phyloP scores from a whole-genome alignment of 2,329 filamentous ascomycete genomes.

The Stagonosporopsis cucurbitacearum region DNA sequence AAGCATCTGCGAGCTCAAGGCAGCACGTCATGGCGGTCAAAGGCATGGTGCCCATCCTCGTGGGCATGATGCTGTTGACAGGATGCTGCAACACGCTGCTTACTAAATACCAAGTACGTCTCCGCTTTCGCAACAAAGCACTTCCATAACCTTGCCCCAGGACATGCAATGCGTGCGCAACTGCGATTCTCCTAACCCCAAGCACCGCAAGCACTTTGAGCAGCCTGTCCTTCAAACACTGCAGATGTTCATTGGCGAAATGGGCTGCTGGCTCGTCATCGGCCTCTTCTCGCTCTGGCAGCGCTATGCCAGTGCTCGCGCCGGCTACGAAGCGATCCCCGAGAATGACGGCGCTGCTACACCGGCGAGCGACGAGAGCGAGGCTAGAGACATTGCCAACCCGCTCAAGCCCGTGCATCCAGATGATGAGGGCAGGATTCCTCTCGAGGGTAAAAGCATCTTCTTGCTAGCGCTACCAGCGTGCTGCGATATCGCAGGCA shows the following conservation, averaged over 20 bases:
- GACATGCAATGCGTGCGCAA: constrained; percentile 97
- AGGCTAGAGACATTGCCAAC: constrained; percentile 59
- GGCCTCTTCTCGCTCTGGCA: constrained; percentile 71
- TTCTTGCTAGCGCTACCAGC: constrained; percentile 82
- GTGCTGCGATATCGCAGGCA: constrained; percentile 92
- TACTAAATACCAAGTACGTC: constrained; percentile 88
- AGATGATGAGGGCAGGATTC: constrained; percentile 63
- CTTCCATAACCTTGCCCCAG: constrained; percentile 53
- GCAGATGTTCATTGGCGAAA: constrained; percentile 98
- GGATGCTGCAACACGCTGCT: constrained; percentile 96
- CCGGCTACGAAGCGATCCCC: constrained; percentile 71
- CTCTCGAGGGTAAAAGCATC: constrained; percentile 73
- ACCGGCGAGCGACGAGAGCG: constrained; percentile 54
- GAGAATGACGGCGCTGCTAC: constrained; percentile 40
- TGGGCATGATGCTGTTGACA: constrained; percentile 95
- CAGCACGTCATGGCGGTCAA: constrained; percentile 68
- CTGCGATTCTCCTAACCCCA: constrained; percentile 74
- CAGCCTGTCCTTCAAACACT: constrained; percentile 95
- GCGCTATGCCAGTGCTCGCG: constrained; percentile 58
- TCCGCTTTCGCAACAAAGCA: background rate
- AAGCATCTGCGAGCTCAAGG: constrained; percentile 11
- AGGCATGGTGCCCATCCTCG: constrained; percentile 79
- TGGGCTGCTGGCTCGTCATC: constrained; percentile 94
- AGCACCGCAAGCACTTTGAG: constrained; percentile 77
- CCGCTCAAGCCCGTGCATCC: constrained; percentile 53